phyloP scores from a whole-genome alignment of 495 filamentous ascomycete genomes.

The Poronia punctata region DNA sequence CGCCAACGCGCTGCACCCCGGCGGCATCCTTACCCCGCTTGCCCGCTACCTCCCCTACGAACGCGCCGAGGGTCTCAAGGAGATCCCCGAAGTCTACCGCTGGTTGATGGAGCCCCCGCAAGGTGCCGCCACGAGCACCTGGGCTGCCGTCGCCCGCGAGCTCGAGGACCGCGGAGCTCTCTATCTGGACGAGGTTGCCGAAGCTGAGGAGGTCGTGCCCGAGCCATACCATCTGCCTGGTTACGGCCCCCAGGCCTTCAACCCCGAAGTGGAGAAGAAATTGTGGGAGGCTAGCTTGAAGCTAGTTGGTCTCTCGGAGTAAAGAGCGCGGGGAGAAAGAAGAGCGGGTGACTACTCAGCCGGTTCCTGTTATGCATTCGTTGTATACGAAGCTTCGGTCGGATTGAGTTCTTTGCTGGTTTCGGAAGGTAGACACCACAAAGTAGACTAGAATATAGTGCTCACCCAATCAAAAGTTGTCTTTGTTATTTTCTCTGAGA shows the following conservation, averaged over 20 bases:
- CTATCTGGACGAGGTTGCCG: conserved; percentile 34
- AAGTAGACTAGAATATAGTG: no score
- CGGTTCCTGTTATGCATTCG: no score
- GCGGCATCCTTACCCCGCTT: conserved; percentile 20
- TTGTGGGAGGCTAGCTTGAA: conserved; percentile 10
- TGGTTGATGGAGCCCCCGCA: conserved; percentile 37
- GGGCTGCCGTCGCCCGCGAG: conserved; percentile 38
- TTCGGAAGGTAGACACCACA: no score
- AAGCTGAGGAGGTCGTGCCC: background rate
- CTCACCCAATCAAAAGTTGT: no score
- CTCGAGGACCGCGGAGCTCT: conserved; percentile 34
- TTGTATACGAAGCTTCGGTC: no score
- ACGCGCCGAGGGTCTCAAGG: conserved; percentile 9
- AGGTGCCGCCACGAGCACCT: conserved; percentile 45
- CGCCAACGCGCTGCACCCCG: conserved; percentile 16
- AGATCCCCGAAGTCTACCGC: conserved; percentile 13
- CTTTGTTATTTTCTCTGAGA: no score
- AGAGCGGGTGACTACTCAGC: no score
- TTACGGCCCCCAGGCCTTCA: conserved; percentile 5
- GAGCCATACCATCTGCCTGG: conserved; percentile 5
- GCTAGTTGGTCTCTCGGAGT: no score
- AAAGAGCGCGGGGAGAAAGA: no score
- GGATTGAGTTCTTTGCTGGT: no score
- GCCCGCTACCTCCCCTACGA: conserved; percentile 1
- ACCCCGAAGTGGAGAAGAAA: conserved; percentile 3